Conservation (phyloP, 148 eudicot species). For the Beta vulgaris region DNA sequence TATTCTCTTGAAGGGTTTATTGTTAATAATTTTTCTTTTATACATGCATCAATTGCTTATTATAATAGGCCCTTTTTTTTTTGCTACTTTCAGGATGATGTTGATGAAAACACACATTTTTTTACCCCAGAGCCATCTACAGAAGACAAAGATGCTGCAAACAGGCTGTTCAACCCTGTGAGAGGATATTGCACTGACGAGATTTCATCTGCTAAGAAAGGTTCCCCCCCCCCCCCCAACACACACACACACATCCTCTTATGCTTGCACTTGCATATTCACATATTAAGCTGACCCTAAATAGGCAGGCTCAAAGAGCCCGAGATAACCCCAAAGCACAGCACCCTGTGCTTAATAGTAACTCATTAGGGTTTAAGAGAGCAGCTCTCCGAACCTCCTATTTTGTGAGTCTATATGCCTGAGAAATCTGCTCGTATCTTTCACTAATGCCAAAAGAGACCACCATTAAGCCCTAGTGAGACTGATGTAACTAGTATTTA, state of each 20-base stretch:
- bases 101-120: slow-evolving; percentile 30
- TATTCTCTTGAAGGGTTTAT: slow-evolving; percentile 31
- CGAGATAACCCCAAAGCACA: not conserved
- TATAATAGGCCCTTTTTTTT: slow-evolving; percentile 26
- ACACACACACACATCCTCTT: slow-evolving; percentile 8
- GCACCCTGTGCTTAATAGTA: not conserved
- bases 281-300: not conserved
- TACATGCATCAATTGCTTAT: not conserved
- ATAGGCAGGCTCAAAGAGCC: not conserved
- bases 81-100: slow-evolving; percentile 49
- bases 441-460: not conserved
- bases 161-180: slow-evolving; percentile 18
- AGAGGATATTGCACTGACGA: slow-evolving; percentile 27
- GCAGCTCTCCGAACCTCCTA: not conserved
- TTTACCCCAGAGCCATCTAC: slow-evolving; percentile 28
- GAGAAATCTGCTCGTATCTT: not conserved
- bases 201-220: slow-evolving; percentile 29
- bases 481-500: not conserved
- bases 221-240: too few species aligned
- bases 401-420: not conserved
- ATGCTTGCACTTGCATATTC: slow-evolving; percentile 4
- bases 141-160: slow-evolving; percentile 20
- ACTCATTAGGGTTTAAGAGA: not conserved
- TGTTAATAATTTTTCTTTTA: slow-evolving; percentile 16
- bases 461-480: not conserved